Conservation (phyloP, 208 protist species). For the Leptomonas seymouri region DNA sequence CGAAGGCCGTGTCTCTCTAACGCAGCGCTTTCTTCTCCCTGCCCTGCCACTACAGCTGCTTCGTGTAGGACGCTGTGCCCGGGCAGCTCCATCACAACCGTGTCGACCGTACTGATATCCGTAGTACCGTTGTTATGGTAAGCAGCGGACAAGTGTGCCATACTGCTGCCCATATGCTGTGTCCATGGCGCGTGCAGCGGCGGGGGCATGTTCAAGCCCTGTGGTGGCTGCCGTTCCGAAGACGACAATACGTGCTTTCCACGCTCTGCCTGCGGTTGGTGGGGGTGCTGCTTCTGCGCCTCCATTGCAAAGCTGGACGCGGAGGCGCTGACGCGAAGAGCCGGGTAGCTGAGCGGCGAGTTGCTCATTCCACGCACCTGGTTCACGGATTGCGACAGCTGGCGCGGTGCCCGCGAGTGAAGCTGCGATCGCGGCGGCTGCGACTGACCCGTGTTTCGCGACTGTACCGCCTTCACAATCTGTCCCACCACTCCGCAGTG, state of each 20-base stretch:
- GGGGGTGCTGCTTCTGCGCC: not conserved
- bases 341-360: not conserved
- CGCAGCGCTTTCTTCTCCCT: not conserved
- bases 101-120: not conserved
- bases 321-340: constrained; percentile 6
- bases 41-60: not conserved
- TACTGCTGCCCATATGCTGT: not conserved
- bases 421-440: not conserved
- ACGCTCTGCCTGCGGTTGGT: constrained; percentile 10
- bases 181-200: constrained; percentile 1
- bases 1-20: not conserved
- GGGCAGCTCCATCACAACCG: constrained; percentile 2
- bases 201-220: not conserved
- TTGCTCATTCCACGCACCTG: constrained; percentile 9
- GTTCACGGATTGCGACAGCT: constrained; percentile 1
- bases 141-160: not conserved
- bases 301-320: constrained; percentile 1
- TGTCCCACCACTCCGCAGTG: constrained; percentile 25
- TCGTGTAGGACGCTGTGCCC: not conserved
- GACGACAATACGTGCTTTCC: not conserved
- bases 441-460: not conserved
- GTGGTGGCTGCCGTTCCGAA: not conserved
- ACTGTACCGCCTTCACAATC: constrained; percentile 2
- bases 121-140: not conserved
- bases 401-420: not conserved